These are phyloP conservation scores for Hyphodiscus sp. DNA, from an alignment of 2,329 filamentous ascomycete species.

Conservation along the genomic window DNA sequence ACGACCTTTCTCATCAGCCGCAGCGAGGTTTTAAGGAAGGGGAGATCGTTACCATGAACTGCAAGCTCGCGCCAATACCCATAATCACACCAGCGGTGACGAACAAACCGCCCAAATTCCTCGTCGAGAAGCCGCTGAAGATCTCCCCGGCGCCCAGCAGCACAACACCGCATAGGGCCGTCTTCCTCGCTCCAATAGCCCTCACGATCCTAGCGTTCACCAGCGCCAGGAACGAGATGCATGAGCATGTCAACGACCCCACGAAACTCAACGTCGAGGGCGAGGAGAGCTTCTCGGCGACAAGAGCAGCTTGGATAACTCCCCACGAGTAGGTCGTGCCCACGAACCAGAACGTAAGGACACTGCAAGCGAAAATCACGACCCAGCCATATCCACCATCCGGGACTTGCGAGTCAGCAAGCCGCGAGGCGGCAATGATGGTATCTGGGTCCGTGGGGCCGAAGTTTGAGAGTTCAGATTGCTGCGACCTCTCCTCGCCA, in stretches of 20 bases:
- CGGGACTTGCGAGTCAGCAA: constrained; percentile 40
- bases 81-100: constrained; percentile 40
- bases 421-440: constrained; percentile 37
- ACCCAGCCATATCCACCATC: constrained; percentile 53
- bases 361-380: constrained; percentile 43
- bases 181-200: constrained; percentile 40
- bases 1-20: constrained; percentile 31
- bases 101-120: constrained; percentile 42
- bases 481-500: not conserved
- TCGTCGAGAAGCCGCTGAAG: constrained; percentile 39
- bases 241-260: constrained; percentile 44
- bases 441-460: constrained; percentile 25
- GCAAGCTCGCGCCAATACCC: constrained; percentile 34
- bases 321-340: constrained; percentile 55
- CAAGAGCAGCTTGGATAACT: constrained; percentile 50
- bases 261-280: constrained; percentile 52
- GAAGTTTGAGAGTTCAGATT: constrained; percentile 9
- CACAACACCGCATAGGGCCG: constrained; percentile 42
- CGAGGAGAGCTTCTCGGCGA: constrained; percentile 40
- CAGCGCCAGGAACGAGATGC: constrained; percentile 46
- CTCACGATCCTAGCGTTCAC: constrained; percentile 45
- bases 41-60: constrained; percentile 16
- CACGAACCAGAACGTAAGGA: constrained; percentile 50
- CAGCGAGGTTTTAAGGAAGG: not conserved
- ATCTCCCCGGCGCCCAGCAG: constrained; percentile 45